Conservation (phyloP, 345 rosid species). For the Xanthoceras sorbifolium region DNA sequence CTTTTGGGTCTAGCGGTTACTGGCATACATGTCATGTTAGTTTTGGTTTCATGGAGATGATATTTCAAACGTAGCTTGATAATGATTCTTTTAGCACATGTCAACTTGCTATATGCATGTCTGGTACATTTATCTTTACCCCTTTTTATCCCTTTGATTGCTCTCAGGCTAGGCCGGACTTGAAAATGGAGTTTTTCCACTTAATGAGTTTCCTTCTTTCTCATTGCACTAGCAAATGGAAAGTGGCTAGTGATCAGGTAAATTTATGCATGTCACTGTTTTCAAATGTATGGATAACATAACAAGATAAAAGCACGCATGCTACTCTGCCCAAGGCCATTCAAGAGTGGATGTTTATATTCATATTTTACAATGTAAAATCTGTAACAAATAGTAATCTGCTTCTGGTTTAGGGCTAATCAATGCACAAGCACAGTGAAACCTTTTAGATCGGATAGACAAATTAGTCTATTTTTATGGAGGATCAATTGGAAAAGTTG, state of each 20-base stretch:
- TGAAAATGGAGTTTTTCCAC: conserved; percentile 80
- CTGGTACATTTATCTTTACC: conserved; percentile 1
- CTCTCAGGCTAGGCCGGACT: conserved; percentile 69
- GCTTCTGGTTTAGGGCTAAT: too few species aligned
- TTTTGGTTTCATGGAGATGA: conserved; percentile 4
- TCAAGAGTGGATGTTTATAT: not conserved
- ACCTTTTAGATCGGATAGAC: not conserved
- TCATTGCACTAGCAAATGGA: conserved; percentile 76
- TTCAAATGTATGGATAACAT: not conserved
- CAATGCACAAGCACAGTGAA: not conserved
- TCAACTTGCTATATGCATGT: not conserved
- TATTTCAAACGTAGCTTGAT: conserved; percentile 7
- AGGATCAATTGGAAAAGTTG: not conserved
- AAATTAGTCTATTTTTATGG: conserved; percentile 2
- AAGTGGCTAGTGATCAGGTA: conserved; percentile 65
- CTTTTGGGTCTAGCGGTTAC: too few species aligned
- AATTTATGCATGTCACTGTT: not conserved
- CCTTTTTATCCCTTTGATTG: conserved; percentile 1
- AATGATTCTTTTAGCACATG: not conserved
- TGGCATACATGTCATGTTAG: not conserved
- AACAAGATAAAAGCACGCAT: not conserved
- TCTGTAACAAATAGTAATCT: too few species aligned
- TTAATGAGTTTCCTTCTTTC: conserved; percentile 77
- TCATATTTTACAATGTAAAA: too few species aligned
- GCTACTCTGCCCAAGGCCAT: not conserved